Evolutionary conservation across 1,284 basidiomycete genomes (phyloP), one percentile per base, ranked within the genome.

Genomic region (Cystobasidiaceae sp.): DNA sequence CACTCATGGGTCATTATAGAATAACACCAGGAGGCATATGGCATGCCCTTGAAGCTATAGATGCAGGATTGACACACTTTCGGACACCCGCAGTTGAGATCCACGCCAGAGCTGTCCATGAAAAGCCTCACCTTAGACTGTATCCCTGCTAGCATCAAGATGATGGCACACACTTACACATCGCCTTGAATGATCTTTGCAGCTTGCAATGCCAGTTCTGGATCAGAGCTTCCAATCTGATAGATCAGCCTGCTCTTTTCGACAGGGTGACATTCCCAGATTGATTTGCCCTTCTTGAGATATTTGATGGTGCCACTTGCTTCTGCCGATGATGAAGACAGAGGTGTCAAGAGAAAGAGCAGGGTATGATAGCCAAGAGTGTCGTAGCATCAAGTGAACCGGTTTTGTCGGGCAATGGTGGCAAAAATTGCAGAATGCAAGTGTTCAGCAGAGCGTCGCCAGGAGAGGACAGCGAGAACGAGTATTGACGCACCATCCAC

Each of bases 221-320:
- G 93, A 74, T 89, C 84, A 11, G 93, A 82, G 7, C 90, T 89
- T 50, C 96, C 96, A 60, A 98, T 86, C 78, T 99, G 96, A 69
- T 86, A 92, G 71, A 92, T 86, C 73, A 91, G 83, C 75, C 88
- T 89, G 0, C 89, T 88, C 74, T 90, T 93, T 77, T 99, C 96
- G 73, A 97, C 78, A 1, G 96, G 93, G 77, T 98, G 96, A 9
- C 88, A 91, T 6, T 90, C 86, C 77, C 93, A 98, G 71, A 98
- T 88, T 11, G 90, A 84, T 71, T 85, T 79, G 87, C 86, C 49
- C 74, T 80, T 71, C 67, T 82, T 82, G 50, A 87, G 82, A 78
- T 88, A 98, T 9, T 88, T 88, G 67, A 99, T 82, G n/a, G 93
- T 85, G 17, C 94, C 94, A 0, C 90, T 93, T 19, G 79, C 74